These are phyloP conservation scores for Acanthamoeba culbertsoni DNA, from an alignment of 208 protist species.

Conservation along the genomic window DNA sequence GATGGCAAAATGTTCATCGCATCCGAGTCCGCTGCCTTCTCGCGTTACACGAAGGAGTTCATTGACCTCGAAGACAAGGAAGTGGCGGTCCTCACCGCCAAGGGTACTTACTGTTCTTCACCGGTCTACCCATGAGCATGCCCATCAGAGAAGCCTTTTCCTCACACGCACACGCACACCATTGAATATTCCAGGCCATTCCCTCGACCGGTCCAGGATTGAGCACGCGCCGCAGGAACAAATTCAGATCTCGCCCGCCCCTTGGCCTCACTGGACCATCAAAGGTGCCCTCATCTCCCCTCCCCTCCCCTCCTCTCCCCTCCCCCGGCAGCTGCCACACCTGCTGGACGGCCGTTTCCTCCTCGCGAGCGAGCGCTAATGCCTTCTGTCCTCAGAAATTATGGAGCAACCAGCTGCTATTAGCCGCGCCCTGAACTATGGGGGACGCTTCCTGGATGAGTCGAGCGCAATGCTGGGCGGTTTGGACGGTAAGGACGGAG, in stretches of 20 bases:
- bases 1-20: slow-evolving; percentile 80
- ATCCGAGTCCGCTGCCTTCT: slow-evolving; percentile 76
- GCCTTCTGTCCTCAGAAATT: slow-evolving; percentile 69
- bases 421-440: slow-evolving; percentile 66
- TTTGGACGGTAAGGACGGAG: slow-evolving; percentile 25
- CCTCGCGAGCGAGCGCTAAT: too few relatives aligned
- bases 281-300: slow-evolving; percentile 62
- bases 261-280: slow-evolving; percentile 82
- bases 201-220: slow-evolving; percentile 72
- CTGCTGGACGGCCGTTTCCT: too few relatives aligned
- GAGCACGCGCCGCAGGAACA: slow-evolving; percentile 72
- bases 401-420: slow-evolving; percentile 78
- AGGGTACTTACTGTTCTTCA: background rate
- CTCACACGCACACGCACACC: background rate
- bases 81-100: slow-evolving; percentile 76
- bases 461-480: slow-evolving; percentile 43
- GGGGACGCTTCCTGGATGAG: slow-evolving; percentile 71
- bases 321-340: background rate
- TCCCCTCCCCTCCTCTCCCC: background rate
- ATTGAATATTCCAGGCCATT: slow-evolving; percentile 56
- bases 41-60: slow-evolving; percentile 79
- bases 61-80: slow-evolving; percentile 83
- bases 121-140: too few relatives aligned
- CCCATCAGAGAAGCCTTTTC: background rate
- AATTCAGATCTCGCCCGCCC: slow-evolving; percentile 74